Evolutionary conservation across 164 flowering plant species (phyloP).

Genomic region (Piper betle): DNA sequence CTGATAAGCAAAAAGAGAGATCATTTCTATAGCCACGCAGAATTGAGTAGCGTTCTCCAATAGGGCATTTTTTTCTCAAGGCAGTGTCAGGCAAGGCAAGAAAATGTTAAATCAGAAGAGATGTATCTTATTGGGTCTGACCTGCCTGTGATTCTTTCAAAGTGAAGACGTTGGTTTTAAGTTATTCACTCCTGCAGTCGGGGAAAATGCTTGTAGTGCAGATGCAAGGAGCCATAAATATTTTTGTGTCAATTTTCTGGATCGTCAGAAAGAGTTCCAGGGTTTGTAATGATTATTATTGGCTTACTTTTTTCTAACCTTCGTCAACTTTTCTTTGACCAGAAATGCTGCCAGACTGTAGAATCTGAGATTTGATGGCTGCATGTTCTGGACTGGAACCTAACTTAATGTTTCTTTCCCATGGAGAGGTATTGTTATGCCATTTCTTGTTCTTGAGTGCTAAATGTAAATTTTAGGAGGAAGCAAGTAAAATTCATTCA

Average conservation of each 20-base stretch:
- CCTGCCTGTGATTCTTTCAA: background rate
- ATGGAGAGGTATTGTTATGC: background rate
- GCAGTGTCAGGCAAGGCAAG: background rate
- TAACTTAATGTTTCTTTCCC: background rate
- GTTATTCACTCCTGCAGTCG: background rate
- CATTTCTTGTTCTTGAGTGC: background rate
- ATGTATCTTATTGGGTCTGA: background rate
- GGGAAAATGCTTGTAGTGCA: background rate
- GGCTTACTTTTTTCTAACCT: constrained; percentile 3
- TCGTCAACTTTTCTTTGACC: background rate
- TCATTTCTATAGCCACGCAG: background rate
- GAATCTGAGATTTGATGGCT: background rate
- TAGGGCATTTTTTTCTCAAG: background rate
- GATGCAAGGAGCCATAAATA: background rate
- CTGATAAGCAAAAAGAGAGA: background rate
- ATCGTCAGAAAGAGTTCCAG: background rate
- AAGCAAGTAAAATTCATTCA: background rate
- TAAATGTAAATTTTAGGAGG: background rate
- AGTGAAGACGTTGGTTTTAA: background rate
- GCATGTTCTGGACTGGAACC: background rate
- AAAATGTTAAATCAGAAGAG: background rate
- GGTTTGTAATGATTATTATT: background rate
- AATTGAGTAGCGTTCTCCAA: background rate
- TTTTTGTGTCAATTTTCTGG: background rate
- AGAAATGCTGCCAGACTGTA: background rate